A percentile compares a stretch with the other conserved stretches of the same genome.
phyloP scores from a whole-genome alignment of 2,329 filamentous ascomycete genomes.

The Stemphylium vesicarium region DNA sequence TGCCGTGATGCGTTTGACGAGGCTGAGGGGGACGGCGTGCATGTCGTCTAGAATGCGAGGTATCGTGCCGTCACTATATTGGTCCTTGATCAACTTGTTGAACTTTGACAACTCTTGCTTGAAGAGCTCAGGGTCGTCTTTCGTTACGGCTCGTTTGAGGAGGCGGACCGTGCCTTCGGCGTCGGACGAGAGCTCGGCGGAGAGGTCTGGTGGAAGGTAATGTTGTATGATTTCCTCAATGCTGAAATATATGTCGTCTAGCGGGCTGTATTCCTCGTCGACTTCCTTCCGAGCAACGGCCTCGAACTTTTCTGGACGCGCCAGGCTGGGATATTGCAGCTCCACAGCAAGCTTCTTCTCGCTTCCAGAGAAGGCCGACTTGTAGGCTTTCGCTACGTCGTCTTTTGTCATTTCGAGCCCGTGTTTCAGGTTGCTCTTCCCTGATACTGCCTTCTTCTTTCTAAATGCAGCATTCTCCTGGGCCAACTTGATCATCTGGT shows the following conservation, averaged over 20 bases:
- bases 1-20: conserved; percentile 77
- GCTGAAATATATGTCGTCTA: conserved; percentile 72
- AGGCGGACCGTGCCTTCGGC: conserved; percentile 76
- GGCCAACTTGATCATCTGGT: conserved; percentile 7
- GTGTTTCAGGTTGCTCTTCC: conserved; percentile 44
- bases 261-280: conserved; percentile 59
- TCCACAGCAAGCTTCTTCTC: conserved; percentile 61
- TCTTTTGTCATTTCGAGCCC: conserved; percentile 52
- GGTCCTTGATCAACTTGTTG: conserved; percentile 71
- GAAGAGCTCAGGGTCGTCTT: conserved; percentile 72
- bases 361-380: conserved; percentile 57
- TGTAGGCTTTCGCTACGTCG: conserved; percentile 55
- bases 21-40: conserved; percentile 69
- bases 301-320: conserved; percentile 65
- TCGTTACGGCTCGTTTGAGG: conserved; percentile 75
- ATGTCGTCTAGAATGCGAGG: conserved; percentile 72
- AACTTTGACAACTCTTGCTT: conserved; percentile 75
- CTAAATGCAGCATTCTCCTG: conserved; percentile 14
- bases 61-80: conserved; percentile 74
- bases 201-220: conserved; percentile 76
- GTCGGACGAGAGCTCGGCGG: conserved; percentile 72
- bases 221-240: conserved; percentile 69
- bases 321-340: conserved; percentile 83
- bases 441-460: conserved; percentile 19
- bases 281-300: conserved; percentile 33